Conservation (phyloP, 1,139 yeast species). For the Candida labiduridarum region DNA sequence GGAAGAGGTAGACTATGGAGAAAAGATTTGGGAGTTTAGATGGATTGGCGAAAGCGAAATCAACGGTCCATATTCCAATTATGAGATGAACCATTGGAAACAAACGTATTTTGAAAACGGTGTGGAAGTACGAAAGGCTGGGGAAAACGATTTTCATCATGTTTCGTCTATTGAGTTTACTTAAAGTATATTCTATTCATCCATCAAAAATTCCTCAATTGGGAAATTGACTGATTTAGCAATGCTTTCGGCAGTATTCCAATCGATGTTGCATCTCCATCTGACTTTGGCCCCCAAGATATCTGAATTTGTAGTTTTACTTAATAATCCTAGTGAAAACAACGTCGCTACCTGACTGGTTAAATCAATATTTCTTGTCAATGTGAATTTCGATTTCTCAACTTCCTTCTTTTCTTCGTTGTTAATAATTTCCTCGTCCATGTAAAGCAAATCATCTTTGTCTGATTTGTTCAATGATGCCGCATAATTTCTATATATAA, state of each 20-base stretch:
- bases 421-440: constrained; percentile 29
- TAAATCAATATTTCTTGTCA: constrained; percentile 48
- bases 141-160: constrained; percentile 29
- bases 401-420: constrained; percentile 36
- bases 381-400: constrained; percentile 35
- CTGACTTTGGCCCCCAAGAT: constrained; percentile 61
- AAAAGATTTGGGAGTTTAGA: constrained; percentile 58
- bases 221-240: constrained; percentile 60
- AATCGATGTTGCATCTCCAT: constrained; percentile 65
- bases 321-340: constrained; percentile 54
- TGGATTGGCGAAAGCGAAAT: constrained; percentile 55
- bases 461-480: constrained; percentile 30
- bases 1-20: constrained; percentile 25
- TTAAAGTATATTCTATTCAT: constrained; percentile 18
- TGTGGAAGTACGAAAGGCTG: constrained; percentile 46
- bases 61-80: constrained; percentile 61
- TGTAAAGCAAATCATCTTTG: constrained; percentile 25
- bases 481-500: constrained; percentile 51
- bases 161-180: constrained; percentile 26
- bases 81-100: constrained; percentile 65
- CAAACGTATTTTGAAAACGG: constrained; percentile 54
- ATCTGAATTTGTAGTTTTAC: constrained; percentile 54
- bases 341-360: constrained; percentile 64
- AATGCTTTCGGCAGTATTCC: constrained; percentile 51
- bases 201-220: constrained; percentile 48